These are phyloP conservation scores for Mucor piriformis DNA, from an alignment of 371 early-diverging fungal genomes.

Conservation along the genomic window DNA sequence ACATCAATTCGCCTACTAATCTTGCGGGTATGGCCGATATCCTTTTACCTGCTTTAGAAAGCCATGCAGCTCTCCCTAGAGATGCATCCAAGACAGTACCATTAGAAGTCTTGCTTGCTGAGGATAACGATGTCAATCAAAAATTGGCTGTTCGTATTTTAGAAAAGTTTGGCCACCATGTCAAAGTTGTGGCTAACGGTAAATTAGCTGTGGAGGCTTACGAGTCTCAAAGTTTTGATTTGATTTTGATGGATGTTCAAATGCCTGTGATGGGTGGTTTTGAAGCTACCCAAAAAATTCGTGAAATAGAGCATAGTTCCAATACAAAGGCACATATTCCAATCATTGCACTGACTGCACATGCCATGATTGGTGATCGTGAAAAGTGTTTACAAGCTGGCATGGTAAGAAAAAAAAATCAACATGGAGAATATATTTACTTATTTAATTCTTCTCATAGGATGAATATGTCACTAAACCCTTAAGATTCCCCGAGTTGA, in stretches of 20 bases:
- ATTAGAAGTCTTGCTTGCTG: conserved; percentile 75
- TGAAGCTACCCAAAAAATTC: conserved; percentile 74
- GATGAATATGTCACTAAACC: conserved; percentile 82
- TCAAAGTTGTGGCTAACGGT: conserved; percentile 74
- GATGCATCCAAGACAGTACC: conserved; percentile 57
- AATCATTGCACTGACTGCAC: conserved; percentile 79
- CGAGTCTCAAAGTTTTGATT: conserved; percentile 59
- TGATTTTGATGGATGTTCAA: conserved; percentile 83
- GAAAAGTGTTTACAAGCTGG: conserved; percentile 76
- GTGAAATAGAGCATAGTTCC: conserved; percentile 58
- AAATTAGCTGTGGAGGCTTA: conserved; percentile 74
- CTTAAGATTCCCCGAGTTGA: conserved; percentile 60
- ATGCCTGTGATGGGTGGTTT: conserved; percentile 83
- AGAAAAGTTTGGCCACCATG: conserved; percentile 75
- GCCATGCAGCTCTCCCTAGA: conserved; percentile 60
- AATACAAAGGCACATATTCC: conserved; percentile 59
- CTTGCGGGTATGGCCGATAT: conserved; percentile 67
- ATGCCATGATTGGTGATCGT: conserved; percentile 81
- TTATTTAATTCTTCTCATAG: conserved; percentile 20
- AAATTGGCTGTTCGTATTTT: conserved; percentile 76
- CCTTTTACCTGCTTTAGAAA: conserved; percentile 70
- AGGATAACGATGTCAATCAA: conserved; percentile 85
- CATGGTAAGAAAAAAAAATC: conserved; percentile 58
- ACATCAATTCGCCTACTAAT: conserved; percentile 61
- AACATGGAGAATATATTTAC: not conserved